These are phyloP conservation scores for Dioscorea zingiberensis DNA, from an alignment of 106 monocot genomes.

Conservation along the genomic window DNA sequence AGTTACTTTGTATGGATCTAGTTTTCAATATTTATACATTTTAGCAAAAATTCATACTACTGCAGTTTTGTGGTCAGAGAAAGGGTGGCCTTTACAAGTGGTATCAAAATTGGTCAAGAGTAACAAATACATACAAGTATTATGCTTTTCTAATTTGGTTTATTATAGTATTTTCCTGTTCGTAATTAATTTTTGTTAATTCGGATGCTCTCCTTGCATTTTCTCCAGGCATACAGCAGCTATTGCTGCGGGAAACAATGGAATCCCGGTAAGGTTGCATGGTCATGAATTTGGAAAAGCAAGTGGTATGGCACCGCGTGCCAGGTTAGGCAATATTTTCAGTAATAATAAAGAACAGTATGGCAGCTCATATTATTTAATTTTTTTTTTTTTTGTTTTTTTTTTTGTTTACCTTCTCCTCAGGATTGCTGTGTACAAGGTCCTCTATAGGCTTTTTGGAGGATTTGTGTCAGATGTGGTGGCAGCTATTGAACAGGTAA, in stretches of 20 bases:
- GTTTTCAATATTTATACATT: too few relatives aligned
- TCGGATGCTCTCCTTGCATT: conserved; percentile 1
- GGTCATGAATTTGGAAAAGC: conserved; percentile 90
- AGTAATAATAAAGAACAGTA: neutral
- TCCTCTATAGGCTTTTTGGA: conserved; percentile 92
- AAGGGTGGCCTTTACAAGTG: too few relatives aligned
- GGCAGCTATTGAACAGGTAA: conserved; percentile 94
- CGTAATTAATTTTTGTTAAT: neutral
- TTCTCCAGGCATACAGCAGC: conserved; percentile 77
- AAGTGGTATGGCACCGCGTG: too few relatives aligned
- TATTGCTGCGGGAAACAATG: conserved; percentile 96
- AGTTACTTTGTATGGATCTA: too few relatives aligned
- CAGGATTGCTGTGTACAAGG: conserved; percentile 97
- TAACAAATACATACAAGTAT: too few relatives aligned
- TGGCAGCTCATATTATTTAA: too few relatives aligned
- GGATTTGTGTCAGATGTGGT: conserved; percentile 97
- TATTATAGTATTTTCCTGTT: neutral
- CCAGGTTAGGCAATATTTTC: conserved; percentile 44
- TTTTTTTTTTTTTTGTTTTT: neutral
- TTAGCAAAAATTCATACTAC: too few relatives aligned
- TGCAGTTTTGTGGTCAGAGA: too few relatives aligned
- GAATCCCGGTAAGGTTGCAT: conserved; percentile 84
- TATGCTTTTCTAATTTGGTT: neutral
- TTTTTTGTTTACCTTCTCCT: conserved; percentile 3
- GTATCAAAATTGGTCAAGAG: too few relatives aligned